Base-by-base conservation (phyloP, 2,329 filamentous ascomycete species). In the Cercospora sojina region DNA sequence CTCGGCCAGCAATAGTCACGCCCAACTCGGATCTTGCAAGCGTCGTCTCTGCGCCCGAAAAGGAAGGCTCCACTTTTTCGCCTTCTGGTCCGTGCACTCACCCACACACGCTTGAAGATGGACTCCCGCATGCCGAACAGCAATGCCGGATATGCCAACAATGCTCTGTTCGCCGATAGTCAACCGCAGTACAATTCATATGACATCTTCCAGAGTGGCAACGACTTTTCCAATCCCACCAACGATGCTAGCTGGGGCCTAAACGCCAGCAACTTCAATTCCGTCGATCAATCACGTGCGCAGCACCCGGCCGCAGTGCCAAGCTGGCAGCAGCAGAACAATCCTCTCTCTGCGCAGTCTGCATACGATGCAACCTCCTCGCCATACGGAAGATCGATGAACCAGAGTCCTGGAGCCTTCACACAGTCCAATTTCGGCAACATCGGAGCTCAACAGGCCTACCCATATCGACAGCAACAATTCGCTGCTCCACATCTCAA, bases 221-320 rank as follows among this genome's bases (percentile, higher is more conserved):
- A 70, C 71, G 66, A 67, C 35, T 62, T 55, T 56, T 59, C 69
- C 68, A 71, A 75, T 63, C 66, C 72, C 59, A 70, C 38, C 64
- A 69, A 70, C 69, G 72, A 77, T 70, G 70, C 74, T 72, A 70
- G 71, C 71, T 77, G 75, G 75, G 71, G 66, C 70, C 43, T 76
- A 73, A 72, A 76, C 70, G 69, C 72, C 71, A 72, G 71, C 66
- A 67, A 69, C 64, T 71, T 62, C 69, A 62, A 56, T 59, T 53
- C 69, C 55, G 53, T 65, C 32, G 49, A 59, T 43, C 68, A 67
- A 70, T 76, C 75, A 76, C 75, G 74, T 76, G 73, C 64, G 13
- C 67, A 70, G 64, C 64, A 64, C 35, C 51, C 51, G n/a, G 13
- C 65, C 32, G 59, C 66, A 7, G 66, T 64, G 49, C 67, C 67